Percentiles rank a stretch among this genome's conserved stretches.
phyloP scores from a whole-genome alignment of 176 grass and related monocot genomes.

The Bonia amplexicaulis region DNA sequence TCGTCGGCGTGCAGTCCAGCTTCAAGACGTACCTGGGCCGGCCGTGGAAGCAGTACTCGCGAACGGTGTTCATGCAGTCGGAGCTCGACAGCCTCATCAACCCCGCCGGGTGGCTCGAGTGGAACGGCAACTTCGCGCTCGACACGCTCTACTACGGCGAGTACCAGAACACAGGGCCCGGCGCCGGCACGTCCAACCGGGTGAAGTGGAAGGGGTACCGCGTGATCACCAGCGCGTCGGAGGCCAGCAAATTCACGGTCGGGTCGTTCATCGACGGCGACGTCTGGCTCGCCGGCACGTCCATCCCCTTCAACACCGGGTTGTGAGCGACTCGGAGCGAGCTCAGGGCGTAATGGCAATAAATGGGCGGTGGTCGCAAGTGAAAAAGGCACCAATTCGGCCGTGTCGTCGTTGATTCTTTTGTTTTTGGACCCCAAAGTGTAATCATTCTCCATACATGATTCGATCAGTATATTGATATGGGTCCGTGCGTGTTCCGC shows the following conservation, averaged over 20 bases:
- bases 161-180: conserved; percentile 63
- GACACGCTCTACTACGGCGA: conserved; percentile 74
- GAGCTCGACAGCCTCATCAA: conserved; percentile 43
- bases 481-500: background rate
- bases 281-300: conserved; percentile 52
- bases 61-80: conserved; percentile 66
- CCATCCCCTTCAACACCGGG: conserved; percentile 51
- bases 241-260: conserved; percentile 58
- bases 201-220: conserved; percentile 59
- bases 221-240: conserved; percentile 42
- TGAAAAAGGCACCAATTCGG: background rate
- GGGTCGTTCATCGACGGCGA: conserved; percentile 67
- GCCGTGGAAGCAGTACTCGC: conserved; percentile 72
- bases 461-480: background rate
- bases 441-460: background rate
- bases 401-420: background rate
- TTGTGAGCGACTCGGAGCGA: conserved; percentile 13
- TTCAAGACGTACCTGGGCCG: conserved; percentile 57
- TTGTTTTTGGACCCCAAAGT: background rate
- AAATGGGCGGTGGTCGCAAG: background rate
- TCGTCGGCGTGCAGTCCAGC: conserved; percentile 28
- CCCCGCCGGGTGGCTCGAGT: conserved; percentile 59
- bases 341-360: no score
- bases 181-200: conserved; percentile 24
- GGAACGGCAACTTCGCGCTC: conserved; percentile 58